Conservation (phyloP, 208 protist genomes). For the Leishmania turanica region DNA sequence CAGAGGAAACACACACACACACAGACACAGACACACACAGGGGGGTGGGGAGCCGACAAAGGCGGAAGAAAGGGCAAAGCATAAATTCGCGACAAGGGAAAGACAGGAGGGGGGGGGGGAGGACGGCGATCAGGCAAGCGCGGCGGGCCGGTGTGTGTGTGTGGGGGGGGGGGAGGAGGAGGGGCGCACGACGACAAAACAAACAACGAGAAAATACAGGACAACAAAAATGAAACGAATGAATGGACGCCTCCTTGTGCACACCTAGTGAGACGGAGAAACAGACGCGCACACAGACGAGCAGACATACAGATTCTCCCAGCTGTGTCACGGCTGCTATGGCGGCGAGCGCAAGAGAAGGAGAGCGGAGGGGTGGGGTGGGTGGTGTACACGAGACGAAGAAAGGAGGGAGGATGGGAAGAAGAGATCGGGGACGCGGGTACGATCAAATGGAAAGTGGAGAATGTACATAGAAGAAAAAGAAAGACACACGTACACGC, state of each 20-base stretch:
- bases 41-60: too few relatives aligned
- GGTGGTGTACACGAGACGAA: not conserved
- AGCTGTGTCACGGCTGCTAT: not conserved
- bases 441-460: not conserved
- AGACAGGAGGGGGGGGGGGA: too few relatives aligned
- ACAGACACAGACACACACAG: not conserved
- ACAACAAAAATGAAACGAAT: too few relatives aligned
- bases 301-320: not conserved
- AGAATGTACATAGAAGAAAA: not conserved
- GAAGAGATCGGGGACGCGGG: not conserved
- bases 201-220: not conserved
- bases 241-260: not conserved
- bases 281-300: not conserved
- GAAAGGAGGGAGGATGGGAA: not conserved
- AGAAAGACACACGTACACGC: not conserved
- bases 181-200: not conserved
- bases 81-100: not conserved
- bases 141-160: too few relatives aligned
- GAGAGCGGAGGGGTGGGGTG: not conserved
- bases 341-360: not conserved
- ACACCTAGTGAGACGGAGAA: not conserved
- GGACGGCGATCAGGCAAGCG: not conserved
- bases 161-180: not conserved
- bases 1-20: not conserved
- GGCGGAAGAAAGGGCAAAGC: not conserved